Conservation (phyloP, 2,329 filamentous ascomycete species). For the Xylaria sp. region DNA sequence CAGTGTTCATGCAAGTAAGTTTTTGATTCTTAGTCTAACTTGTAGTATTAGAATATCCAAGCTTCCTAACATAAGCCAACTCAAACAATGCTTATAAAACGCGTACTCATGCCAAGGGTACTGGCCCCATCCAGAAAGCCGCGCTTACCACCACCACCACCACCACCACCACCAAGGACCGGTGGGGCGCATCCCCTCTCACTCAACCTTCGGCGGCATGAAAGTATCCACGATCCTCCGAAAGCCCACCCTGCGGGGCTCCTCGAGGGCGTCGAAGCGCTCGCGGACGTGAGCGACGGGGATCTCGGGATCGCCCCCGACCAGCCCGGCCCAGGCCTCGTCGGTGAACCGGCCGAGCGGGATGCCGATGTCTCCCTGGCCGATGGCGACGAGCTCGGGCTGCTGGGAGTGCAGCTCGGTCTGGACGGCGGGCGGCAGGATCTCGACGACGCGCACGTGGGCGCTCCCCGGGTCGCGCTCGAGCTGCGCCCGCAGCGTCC, state of each 20-base stretch:
- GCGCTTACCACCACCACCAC: not conserved
- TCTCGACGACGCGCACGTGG: constrained; percentile 48
- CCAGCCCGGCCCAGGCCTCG: constrained; percentile 48
- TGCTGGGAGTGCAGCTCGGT: constrained; percentile 53
- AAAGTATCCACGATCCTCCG: constrained; percentile 12
- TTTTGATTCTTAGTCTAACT: too few relatives aligned
- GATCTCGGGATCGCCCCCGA: constrained; percentile 44
- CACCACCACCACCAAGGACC: not conserved
- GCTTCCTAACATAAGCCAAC: too few relatives aligned
- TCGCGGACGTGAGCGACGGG: constrained; percentile 27
- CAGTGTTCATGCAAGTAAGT: too few relatives aligned
- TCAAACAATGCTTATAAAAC: too few relatives aligned
- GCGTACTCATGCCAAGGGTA: too few relatives aligned
- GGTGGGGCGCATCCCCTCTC: constrained; percentile 1
- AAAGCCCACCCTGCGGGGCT: constrained; percentile 20
- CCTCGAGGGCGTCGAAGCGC: constrained; percentile 23
- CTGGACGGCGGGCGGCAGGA: constrained; percentile 50
- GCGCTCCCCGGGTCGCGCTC: constrained; percentile 27
- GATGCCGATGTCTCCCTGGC: constrained; percentile 41
- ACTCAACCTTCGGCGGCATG: constrained; percentile 9
- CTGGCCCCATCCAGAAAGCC: too few relatives aligned
- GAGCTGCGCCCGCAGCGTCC: constrained; percentile 49
- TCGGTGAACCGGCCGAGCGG: constrained; percentile 46
- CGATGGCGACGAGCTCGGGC: constrained; percentile 38
- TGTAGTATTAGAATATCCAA: too few relatives aligned